Percentiles rank a stretch among this genome's conserved stretches.
These are phyloP conservation scores for Mychonastes homosphaera DNA, from an alignment of 139 green algal species.

Conservation along the genomic window DNA sequence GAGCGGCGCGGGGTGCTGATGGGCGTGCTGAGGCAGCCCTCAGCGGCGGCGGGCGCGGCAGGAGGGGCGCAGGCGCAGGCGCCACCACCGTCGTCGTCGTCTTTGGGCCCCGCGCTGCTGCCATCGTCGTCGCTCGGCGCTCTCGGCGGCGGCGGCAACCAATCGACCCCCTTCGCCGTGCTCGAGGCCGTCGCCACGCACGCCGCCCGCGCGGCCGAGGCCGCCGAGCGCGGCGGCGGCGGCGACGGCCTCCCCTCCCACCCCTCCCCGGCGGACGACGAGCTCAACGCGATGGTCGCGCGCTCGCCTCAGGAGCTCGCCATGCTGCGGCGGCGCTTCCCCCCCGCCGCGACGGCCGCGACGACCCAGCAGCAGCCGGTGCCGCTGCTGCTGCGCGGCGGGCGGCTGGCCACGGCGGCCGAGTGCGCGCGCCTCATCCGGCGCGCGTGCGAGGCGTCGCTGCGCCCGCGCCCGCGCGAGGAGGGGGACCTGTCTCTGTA, in stretches of 20 bases:
- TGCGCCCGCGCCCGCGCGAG: constrained; percentile 3
- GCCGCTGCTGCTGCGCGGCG: constrained; percentile 4
- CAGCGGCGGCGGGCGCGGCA: constrained; percentile 8
- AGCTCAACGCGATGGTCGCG: neutral
- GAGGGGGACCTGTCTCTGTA: constrained; percentile 24
- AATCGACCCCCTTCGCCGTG: constrained; percentile 3
- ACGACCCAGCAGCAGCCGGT: constrained; percentile 1
- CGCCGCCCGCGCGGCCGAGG: neutral
- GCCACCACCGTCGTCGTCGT: neutral
- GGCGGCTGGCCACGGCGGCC: constrained; percentile 11
- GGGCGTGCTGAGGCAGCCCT: neutral
- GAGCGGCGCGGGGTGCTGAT: neutral
- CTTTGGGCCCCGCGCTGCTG: neutral
- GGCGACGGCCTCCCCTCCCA: no score
- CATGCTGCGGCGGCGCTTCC: neutral
- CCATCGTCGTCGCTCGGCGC: neutral
- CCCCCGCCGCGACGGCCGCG: neutral
- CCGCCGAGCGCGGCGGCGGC: neutral
- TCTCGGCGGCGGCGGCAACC: no score
- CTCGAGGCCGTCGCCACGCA: neutral
- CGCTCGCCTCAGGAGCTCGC: constrained; percentile 5
- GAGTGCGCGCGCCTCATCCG: constrained; percentile 13
- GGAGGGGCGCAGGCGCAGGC: neutral
- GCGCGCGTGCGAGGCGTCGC: constrained; percentile 27
- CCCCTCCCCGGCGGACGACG: neutral